Evolutionary conservation across 768 basidiomycete genomes (phyloP), one percentile per base, ranked within the genome.

Genomic region (Lactarius quietus): DNA sequence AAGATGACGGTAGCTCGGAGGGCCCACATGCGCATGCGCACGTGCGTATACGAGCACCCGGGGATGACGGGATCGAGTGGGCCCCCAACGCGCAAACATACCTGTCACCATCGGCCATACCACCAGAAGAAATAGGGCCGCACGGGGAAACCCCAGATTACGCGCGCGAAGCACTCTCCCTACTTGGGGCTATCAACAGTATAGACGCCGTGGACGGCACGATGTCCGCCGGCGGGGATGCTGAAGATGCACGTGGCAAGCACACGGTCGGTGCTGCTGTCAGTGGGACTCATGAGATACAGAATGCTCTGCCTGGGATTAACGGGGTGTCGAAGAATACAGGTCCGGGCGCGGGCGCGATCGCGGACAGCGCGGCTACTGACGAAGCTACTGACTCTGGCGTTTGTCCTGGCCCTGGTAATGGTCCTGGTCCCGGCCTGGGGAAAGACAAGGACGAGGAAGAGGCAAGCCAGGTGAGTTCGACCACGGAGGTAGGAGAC

Each of bases 41-140:
- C 54, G 36, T 28, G 9, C 64, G 59, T 18, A 20, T 23, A n/a
- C 57, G 64, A 38, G 57, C 33, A 23, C 39, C 63, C 28, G 61
- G 61, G 23, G 66, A 61, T n/a, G 81, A 85, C 64, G 83, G 77
- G 29, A 74, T 86, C n/a, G 76, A 75, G 14, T 87, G 86, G 86
- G 81, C 82, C 18, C 76, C 77, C 7, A 81, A 84, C 56, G 80
- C 78, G 2, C 78, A 81, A 56, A 77, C 45, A 9, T 57, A 26
- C 52, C 63, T 65, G 35, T 65, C 62, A 31, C 62, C 68, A 33
- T 63, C 58, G 23, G 51, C 58, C 36, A 31, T 69, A 54, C 63
- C 53, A 20, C 62, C 71, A 8, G 74, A 78, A 55, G 77, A 79
- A 41, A 76, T 82, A 36, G 81, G 82, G 3, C 82, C 82, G 0